These are phyloP conservation scores for Gynandropsis gynandra DNA, from an alignment of 345 rosid species.

Conservation along the genomic window DNA sequence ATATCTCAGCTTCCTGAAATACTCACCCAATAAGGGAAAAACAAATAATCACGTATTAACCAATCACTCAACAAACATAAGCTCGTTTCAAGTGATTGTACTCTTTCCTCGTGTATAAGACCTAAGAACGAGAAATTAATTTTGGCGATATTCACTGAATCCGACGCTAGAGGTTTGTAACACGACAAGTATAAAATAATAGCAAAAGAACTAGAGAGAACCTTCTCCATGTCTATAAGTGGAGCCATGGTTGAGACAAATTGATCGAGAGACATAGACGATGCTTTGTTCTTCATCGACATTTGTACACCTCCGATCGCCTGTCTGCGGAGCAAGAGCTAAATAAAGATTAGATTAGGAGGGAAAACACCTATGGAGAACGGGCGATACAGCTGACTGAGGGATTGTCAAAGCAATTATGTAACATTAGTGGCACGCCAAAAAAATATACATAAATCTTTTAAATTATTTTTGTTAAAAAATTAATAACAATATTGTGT, in stretches of 20 bases:
- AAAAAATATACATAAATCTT: no score
- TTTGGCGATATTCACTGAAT: neutral
- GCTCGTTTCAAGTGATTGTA: neutral
- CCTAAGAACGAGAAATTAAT: neutral
- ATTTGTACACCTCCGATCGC: slow-evolving; percentile 19
- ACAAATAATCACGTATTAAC: neutral
- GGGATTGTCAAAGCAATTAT: no score
- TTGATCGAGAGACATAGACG: slow-evolving; percentile 47
- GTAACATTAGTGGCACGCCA: no score
- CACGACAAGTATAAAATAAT: neutral
- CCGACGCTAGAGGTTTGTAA: no score
- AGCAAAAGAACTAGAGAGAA: slow-evolving; percentile 6
- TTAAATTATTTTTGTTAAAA: no score
- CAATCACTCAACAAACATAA: neutral
- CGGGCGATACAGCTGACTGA: no score
- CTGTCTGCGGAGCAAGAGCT: no score
- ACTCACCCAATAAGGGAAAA: neutral
- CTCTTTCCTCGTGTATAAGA: no score
- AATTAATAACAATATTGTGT: no score
- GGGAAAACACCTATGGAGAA: no score
- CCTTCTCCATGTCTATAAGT: slow-evolving; percentile 76
- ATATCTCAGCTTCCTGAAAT: slow-evolving; percentile 72
- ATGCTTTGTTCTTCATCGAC: slow-evolving; percentile 38
- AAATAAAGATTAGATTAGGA: no score
- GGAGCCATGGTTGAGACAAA: slow-evolving; percentile 66